phyloP scores from a whole-genome alignment of 2,329 filamentous ascomycete species.

The Malbranchea zuffiana region DNA sequence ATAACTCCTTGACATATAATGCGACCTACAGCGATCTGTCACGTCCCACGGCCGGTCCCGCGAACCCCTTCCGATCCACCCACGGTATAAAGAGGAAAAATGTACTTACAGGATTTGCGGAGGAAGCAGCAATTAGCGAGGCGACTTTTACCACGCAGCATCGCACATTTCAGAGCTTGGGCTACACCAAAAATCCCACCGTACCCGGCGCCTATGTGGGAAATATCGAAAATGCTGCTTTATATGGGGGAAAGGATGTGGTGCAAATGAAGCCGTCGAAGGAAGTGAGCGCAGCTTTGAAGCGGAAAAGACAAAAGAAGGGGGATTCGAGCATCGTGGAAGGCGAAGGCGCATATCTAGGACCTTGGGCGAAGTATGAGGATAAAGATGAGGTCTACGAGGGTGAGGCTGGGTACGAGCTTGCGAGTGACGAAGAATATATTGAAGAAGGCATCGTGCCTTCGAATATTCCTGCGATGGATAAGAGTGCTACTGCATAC shows the following conservation, averaged over 20 bases:
- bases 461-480: slow-evolving; percentile 38
- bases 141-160: slow-evolving; percentile 82
- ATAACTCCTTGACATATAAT: slow-evolving; percentile 42
- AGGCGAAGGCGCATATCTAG: slow-evolving; percentile 78
- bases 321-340: slow-evolving; percentile 76
- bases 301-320: slow-evolving; percentile 70
- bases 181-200: slow-evolving; percentile 42
- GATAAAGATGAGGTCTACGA: slow-evolving; percentile 60
- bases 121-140: slow-evolving; percentile 83
- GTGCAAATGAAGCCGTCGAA: slow-evolving; percentile 52
- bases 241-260: slow-evolving; percentile 42
- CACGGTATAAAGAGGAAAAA: slow-evolving; percentile 63
- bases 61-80: slow-evolving; percentile 63
- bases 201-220: slow-evolving; percentile 37
- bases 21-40: slow-evolving; percentile 61
- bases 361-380: slow-evolving; percentile 84
- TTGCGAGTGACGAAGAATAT: slow-evolving; percentile 69
- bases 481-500: slow-evolving; percentile 42
- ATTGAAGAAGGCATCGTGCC: slow-evolving; percentile 60
- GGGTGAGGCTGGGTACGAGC: slow-evolving; percentile 59
- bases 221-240: slow-evolving; percentile 35
- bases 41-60: slow-evolving; percentile 54
- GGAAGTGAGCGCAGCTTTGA: slow-evolving; percentile 56
- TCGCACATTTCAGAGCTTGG: slow-evolving; percentile 61
- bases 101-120: slow-evolving; percentile 70